Conservation (phyloP, 352 stramenopile genomes). For the Phytophthora chlamydospora region DNA sequence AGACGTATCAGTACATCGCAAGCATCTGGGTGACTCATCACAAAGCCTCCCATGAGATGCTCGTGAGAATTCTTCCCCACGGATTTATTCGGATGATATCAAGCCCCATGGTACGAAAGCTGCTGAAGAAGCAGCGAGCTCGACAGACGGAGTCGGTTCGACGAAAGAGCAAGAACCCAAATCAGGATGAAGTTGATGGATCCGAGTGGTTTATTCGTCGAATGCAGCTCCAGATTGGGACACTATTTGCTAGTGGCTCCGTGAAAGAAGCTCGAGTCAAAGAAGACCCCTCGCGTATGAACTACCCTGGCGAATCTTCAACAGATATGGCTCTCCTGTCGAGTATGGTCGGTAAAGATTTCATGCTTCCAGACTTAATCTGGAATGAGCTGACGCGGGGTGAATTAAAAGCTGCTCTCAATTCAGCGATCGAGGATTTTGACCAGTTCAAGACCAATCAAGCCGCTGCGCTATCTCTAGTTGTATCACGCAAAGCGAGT, state of each 20-base stretch:
- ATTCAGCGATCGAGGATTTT: constrained; percentile 53
- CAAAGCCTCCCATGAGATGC: constrained; percentile 72
- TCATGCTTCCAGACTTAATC: constrained; percentile 79
- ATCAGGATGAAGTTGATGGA: constrained; percentile 27
- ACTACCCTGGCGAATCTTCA: constrained; percentile 78
- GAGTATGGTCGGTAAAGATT: constrained; percentile 72
- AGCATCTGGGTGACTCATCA: constrained; percentile 84
- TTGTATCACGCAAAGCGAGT: constrained; percentile 27
- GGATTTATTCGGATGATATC: constrained; percentile 85
- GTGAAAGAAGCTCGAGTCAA: constrained; percentile 38
- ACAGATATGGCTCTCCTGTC: constrained; percentile 71
- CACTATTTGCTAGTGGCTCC: constrained; percentile 41
- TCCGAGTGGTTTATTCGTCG: constrained; percentile 75
- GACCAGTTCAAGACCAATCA: constrained; percentile 51
- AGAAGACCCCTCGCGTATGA: constrained; percentile 60
- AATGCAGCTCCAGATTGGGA: constrained; percentile 66
- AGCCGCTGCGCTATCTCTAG: constrained; percentile 27
- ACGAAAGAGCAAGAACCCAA: constrained; percentile 35
- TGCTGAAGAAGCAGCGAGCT: constrained; percentile 63
- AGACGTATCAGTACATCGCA: constrained; percentile 76
- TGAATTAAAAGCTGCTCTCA: constrained; percentile 60
- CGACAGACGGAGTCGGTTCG: constrained; percentile 37
- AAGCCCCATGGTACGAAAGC: constrained; percentile 58
- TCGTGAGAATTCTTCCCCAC: constrained; percentile 63
- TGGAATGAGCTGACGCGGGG: constrained; percentile 68